Evolutionary conservation across 257 asterid genomes (phyloP).

Genomic region (Coffea eugenioides): DNA sequence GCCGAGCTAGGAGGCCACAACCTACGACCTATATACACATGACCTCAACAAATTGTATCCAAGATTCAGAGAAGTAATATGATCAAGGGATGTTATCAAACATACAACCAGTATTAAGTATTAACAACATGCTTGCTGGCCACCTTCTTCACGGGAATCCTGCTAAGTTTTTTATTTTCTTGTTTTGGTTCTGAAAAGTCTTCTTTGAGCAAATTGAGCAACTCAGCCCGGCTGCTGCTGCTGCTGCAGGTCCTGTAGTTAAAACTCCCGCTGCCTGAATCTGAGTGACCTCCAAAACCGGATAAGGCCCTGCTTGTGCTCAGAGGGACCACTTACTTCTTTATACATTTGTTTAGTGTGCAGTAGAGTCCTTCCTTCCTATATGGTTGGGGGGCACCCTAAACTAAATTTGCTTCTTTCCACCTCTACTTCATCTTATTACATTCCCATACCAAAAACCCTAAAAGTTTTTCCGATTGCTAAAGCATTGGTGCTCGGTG

Average conservation of each 20-base stretch:
- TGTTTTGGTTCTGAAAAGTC: neutral
- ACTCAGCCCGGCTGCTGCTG: neutral
- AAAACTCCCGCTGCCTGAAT: neutral
- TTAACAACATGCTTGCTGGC: neutral
- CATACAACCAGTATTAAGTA: neutral
- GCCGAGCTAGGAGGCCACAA: constrained; percentile 3
- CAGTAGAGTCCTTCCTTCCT: neutral
- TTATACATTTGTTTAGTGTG: neutral
- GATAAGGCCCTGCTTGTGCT: neutral
- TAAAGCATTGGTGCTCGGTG: neutral
- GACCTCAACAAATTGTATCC: neutral
- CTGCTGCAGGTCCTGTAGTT: neutral
- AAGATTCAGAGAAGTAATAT: constrained; percentile 1
- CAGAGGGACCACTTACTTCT: neutral
- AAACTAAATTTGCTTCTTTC: neutral
- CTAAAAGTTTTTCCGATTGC: neutral
- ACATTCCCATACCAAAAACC: neutral
- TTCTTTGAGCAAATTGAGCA: neutral
- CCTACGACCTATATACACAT: neutral
- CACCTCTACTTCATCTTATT: neutral
- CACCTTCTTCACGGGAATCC: constrained; percentile 12
- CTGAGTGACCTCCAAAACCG: neutral
- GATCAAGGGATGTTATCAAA: neutral
- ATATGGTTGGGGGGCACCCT: neutral
- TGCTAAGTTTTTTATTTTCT: neutral